A percentile compares a stretch with the other conserved stretches of the same genome.
phyloP scores from a whole-genome alignment of 164 flowering plant genomes.

The Dillenia turbinata region DNA sequence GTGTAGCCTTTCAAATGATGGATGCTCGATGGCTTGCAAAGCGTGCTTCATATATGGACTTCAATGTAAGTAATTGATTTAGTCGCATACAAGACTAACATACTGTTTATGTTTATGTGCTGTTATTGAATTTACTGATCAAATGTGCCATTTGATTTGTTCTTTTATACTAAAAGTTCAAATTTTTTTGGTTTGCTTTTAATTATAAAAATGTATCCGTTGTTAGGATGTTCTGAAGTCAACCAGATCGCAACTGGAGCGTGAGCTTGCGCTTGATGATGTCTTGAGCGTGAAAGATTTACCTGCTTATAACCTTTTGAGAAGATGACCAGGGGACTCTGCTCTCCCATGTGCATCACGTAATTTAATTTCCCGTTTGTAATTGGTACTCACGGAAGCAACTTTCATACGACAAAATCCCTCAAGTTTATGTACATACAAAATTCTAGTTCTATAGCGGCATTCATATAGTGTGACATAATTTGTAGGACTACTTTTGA shows the following conservation, averaged over 20 bases:
- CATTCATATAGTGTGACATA: too few species aligned
- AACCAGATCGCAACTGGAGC: constrained; percentile 67
- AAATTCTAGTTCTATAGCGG: too few species aligned
- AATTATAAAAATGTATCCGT: constrained; percentile 12
- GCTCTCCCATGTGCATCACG: too few species aligned
- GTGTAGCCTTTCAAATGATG: constrained; percentile 70
- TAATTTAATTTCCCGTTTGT: too few species aligned
- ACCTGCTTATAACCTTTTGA: constrained; percentile 42
- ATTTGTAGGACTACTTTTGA: too few species aligned
- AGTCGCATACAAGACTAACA: background rate
- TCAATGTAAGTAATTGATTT: constrained; percentile 40
- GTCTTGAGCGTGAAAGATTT: constrained; percentile 52
- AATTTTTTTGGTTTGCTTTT: constrained; percentile 65
- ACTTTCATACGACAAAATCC: too few species aligned
- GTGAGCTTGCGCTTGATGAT: constrained; percentile 68
- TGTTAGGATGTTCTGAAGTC: constrained; percentile 80
- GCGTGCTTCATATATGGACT: constrained; percentile 82
- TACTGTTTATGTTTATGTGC: too few species aligned
- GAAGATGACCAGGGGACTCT: too few species aligned
- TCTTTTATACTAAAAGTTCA: background rate
- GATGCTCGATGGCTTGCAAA: constrained; percentile 89
- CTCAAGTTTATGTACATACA: too few species aligned
- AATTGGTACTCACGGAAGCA: too few species aligned
- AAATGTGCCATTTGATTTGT: too few species aligned
- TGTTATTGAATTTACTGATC: too few species aligned